Evolutionary conservation across 2,329 filamentous ascomycete genomes (phyloP).

Genomic region (Claviceps sp.): DNA sequence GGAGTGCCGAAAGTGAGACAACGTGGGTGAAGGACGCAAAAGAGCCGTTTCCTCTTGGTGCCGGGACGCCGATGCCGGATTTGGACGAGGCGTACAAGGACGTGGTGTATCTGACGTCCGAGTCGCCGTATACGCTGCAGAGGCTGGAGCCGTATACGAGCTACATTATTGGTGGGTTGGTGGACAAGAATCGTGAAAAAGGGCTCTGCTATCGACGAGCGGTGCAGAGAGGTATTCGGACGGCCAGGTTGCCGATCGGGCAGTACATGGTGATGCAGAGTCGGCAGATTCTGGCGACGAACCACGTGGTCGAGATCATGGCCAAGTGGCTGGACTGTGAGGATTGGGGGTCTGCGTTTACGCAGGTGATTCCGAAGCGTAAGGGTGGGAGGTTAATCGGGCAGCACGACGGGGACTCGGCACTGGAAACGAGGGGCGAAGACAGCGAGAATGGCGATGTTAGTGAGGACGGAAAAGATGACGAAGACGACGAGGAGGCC

Average conservation of each 20-base stretch:
- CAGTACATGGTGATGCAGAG: slow-evolving; percentile 87
- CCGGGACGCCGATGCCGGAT: slow-evolving; percentile 16
- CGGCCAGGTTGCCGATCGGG: slow-evolving; percentile 87
- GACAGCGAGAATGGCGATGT: slow-evolving; percentile 18
- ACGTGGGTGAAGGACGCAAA: slow-evolving; percentile 19
- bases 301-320: slow-evolving; percentile 97
- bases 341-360: slow-evolving; percentile 84
- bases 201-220: slow-evolving; percentile 82
- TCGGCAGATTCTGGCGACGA: slow-evolving; percentile 76
- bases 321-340: slow-evolving; percentile 78
- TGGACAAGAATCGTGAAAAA: slow-evolving; percentile 95
- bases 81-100: slow-evolving; percentile 22
- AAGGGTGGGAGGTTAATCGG: slow-evolving; percentile 64
- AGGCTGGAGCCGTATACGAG: slow-evolving; percentile 76
- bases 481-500: neutral
- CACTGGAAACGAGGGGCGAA: slow-evolving; percentile 11
- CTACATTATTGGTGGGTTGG: slow-evolving; percentile 87
- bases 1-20: slow-evolving; percentile 16
- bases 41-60: slow-evolving; percentile 21
- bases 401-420: slow-evolving; percentile 12
- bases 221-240: slow-evolving; percentile 60
- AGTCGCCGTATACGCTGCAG: slow-evolving; percentile 75
- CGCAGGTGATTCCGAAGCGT: slow-evolving; percentile 76
- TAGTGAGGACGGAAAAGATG: slow-evolving; percentile 1
- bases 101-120: slow-evolving; percentile 80